Evolutionary conservation across 768 basidiomycete species (phyloP), one percentile per base, ranked within the genome.

Genomic region (Termitomyces titanicus): DNA sequence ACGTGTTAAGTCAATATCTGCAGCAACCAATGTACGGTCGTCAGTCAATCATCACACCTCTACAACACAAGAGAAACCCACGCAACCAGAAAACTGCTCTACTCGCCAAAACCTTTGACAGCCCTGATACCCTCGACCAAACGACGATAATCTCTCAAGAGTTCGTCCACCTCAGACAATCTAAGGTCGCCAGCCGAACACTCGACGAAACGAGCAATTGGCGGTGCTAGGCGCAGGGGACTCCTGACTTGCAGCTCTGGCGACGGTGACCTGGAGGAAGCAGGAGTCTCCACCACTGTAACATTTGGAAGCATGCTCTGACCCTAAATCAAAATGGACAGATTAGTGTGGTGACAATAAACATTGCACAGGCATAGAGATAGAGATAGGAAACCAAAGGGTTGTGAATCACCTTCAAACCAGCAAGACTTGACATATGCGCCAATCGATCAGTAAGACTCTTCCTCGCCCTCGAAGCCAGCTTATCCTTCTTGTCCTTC

Each of bases 361-460:
- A 31, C 42, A 39, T 40, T 13, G 7, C n/a, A 17, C 1, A 38
- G 35, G 24, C 10, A 51, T 18, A 39, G 45, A 38, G 25, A n/a
- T n/a, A n/a, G n/a, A n/a, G n/a, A 51, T 44, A 17, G 17, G 9
- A 53, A 47, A 15, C 5, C 15, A 29, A 8, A 9, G 31, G 13
- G 8, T 42, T 7, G 11, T 4, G 17, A 42, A 61, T 25, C 29
- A 76, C 74, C 73, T 74, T 79, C 40, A 77, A 70, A 39, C 79
- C 74, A 48, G 80, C 73, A 55, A 79, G 74, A 63, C 79, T 85
- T 7, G 90, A 86, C 68, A 95, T 82, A 55, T 81, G 83, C 7
- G 93, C 89, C 63, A 98, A 69, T 35, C 94, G 78, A 71, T 94
- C 94, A 17, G 88, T 82, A 40, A 98, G 70, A 61, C 84, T 94